Conservation (phyloP, 768 basidiomycete species). For the Vararia minispora region DNA sequence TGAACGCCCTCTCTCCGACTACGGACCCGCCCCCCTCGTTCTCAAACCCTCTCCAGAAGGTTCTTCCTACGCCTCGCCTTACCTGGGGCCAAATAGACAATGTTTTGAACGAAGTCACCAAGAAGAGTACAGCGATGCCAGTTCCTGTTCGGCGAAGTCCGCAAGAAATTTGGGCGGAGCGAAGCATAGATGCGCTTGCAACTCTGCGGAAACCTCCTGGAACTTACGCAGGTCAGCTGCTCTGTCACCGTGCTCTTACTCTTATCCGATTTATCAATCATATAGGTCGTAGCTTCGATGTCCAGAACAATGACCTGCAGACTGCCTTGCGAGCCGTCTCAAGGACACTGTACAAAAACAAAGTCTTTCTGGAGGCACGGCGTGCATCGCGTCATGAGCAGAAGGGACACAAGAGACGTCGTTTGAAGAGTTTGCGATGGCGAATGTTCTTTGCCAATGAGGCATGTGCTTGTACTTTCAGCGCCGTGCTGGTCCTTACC, state of each 20-base stretch:
- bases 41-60: no score
- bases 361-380: conserved; percentile 38
- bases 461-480: conserved; percentile 29
- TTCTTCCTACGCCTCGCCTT: no score
- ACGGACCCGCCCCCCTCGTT: no score
- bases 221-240: conserved; percentile 49
- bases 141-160: no score
- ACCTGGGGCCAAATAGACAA: no score
- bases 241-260: not conserved
- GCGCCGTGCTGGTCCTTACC: conserved; percentile 11
- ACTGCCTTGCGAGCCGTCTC: conserved; percentile 39
- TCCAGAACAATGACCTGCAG: conserved; percentile 28
- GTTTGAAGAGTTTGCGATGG: conserved; percentile 69
- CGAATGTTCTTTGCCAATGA: conserved; percentile 70
- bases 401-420: conserved; percentile 67
- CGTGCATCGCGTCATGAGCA: conserved; percentile 63
- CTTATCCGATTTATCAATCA: no score
- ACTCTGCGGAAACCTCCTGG: no score
- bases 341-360: conserved; percentile 44
- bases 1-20: no score
- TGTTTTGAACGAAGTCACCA: no score
- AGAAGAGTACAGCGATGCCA: no score
- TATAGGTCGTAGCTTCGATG: conserved; percentile 51
- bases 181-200: no score
- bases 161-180: no score